A percentile compares a stretch with the other conserved stretches of the same genome.
These are phyloP conservation scores for Psidium friedrichsthalianum DNA, from an alignment of 345 rosid species.

Conservation along the genomic window DNA sequence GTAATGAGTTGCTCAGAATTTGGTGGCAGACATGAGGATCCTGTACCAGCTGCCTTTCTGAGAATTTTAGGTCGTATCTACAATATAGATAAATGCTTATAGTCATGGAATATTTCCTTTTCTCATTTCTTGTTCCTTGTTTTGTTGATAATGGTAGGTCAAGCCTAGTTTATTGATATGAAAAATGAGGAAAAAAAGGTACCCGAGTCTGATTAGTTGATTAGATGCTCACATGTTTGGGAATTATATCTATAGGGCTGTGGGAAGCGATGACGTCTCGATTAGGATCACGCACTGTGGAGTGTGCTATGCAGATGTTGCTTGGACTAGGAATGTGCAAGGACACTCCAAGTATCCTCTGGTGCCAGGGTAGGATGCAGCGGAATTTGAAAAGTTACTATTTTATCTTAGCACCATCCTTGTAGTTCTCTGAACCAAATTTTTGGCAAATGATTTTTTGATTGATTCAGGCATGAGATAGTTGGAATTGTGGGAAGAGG, in stretches of 20 bases:
- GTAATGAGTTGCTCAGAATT: neutral
- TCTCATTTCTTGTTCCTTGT: neutral
- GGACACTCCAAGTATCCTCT: slow-evolving; percentile 62
- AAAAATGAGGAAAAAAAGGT: neutral
- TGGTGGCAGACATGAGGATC: neutral
- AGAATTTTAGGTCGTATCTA: neutral
- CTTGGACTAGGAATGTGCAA: slow-evolving; percentile 48
- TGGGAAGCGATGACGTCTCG: slow-evolving; percentile 55
- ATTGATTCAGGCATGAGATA: slow-evolving; percentile 60
- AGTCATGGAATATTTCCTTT: neutral
- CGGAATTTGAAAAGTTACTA: neutral
- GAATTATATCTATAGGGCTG: slow-evolving; percentile 21
- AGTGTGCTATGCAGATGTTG: slow-evolving; percentile 74
- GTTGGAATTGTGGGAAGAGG: slow-evolving; percentile 63
- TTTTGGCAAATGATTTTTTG: neutral
- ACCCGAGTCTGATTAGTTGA: neutral
- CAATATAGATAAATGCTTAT: neutral
- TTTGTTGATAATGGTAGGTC: neutral
- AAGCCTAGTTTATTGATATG: neutral
- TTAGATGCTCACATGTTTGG: neutral
- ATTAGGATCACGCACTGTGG: slow-evolving; percentile 75
- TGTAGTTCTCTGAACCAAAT: neutral
- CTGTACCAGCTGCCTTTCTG: neutral
- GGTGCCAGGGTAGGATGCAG: slow-evolving; percentile 58
- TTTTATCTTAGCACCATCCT: neutral